A percentile compares a stretch with the other conserved stretches of the same genome.
Evolutionary conservation across 2,329 filamentous ascomycete species (phyloP).

Genomic region (Pseudogymnoascus sp.): DNA sequence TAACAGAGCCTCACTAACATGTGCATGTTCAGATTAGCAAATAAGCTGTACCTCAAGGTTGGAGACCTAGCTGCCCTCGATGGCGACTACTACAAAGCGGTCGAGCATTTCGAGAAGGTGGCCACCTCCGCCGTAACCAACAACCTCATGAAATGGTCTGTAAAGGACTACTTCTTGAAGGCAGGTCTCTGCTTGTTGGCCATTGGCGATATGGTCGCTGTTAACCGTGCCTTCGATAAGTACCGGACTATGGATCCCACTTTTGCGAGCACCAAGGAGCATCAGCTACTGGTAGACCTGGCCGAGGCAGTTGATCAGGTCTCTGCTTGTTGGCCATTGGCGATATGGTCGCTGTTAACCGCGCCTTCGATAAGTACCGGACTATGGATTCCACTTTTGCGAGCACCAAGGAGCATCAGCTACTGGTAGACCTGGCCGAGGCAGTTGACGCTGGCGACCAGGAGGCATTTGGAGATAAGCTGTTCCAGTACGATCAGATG

Average conservation of each 20-base stretch:
- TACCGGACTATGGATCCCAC: constrained; percentile 73
- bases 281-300: constrained; percentile 72
- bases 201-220: constrained; percentile 64
- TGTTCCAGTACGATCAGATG: constrained; percentile 85
- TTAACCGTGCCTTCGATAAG: constrained; percentile 69
- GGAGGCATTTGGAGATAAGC: constrained; percentile 75
- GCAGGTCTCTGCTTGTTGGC: constrained; percentile 83
- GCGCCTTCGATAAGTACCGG: constrained; percentile 73
- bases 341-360: constrained; percentile 69
- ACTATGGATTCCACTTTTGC: constrained; percentile 72
- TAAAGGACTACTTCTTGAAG: constrained; percentile 95
- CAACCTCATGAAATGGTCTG: constrained; percentile 86
- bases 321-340: constrained; percentile 72
- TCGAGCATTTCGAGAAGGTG: constrained; percentile 76
- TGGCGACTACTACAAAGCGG: constrained; percentile 75
- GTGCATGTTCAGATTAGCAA: constrained; percentile 56
- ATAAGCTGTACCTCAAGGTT: constrained; percentile 88
- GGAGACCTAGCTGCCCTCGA: constrained; percentile 79
- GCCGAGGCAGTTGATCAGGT: constrained; percentile 71
- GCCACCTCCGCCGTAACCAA: constrained; percentile 71
- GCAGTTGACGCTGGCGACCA: constrained; percentile 70
- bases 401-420: constrained; percentile 69
- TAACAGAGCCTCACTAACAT: constrained; percentile 8
- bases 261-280: constrained; percentile 71
- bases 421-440: constrained; percentile 68